Conservation (phyloP, 371 early-diverging fungal genomes). For the Blastocladiella emersonii region DNA sequence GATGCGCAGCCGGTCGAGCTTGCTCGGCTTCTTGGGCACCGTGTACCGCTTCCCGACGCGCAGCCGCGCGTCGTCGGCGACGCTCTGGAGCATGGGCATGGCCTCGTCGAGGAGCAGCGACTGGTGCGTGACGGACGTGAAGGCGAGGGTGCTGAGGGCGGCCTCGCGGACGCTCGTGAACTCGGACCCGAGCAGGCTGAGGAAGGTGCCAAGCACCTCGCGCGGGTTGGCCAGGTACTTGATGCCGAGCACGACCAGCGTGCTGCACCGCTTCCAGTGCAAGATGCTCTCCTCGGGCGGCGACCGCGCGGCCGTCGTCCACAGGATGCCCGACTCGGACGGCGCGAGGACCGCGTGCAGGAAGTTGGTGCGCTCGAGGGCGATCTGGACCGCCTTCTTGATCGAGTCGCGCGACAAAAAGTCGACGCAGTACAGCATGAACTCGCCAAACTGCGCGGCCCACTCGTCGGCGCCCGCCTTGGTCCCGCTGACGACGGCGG, state of each 20-base stretch:
- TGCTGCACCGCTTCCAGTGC: not conserved
- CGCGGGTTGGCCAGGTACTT: not conserved
- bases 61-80: not conserved
- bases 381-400: not conserved
- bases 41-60: not conserved
- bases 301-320: not conserved
- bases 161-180: not conserved
- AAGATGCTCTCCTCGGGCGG: not conserved
- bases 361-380: not conserved
- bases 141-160: not conserved
- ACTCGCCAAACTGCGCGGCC: not conserved
- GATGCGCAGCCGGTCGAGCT: conserved; percentile 3
- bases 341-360: not conserved
- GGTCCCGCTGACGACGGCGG: not conserved
- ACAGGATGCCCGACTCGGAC: not conserved
- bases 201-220: not conserved
- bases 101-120: not conserved
- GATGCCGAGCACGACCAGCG: not conserved
- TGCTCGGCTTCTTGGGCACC: not conserved
- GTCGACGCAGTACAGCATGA: not conserved
- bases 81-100: not conserved
- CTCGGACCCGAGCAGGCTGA: not conserved
- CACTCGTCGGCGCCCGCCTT: not conserved
- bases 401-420: not conserved
- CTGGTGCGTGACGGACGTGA: not conserved